Base-by-base conservation (phyloP, 163 green algal genomes). In the Scenedesmus sp. region DNA sequence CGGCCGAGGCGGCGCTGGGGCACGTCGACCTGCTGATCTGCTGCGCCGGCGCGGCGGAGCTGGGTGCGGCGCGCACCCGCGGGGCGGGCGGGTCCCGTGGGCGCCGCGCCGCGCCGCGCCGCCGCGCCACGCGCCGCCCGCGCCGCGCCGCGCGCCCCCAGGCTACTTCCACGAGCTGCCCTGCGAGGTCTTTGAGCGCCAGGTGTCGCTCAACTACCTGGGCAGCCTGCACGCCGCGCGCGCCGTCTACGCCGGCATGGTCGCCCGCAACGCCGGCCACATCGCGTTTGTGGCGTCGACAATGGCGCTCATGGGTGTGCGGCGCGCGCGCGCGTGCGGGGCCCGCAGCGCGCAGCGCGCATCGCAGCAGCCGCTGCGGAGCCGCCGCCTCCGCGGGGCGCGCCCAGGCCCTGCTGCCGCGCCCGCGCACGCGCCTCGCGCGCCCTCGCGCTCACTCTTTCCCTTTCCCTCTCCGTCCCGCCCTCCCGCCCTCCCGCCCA, bases 151-250 rank as follows among this genome's bases (percentile, higher is more conserved):
- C 39, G 7, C 7, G 7, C 39, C 7, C 75, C 45, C 86, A 95
- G 91, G 91, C 13, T 89, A 89, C 65, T 97, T 96, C 80, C 63
- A 93, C 22, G 86, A 97, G 18, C 80, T 88, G 31, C 54, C 77
- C n/a, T 24, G 90, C 20, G 57, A 76, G 0, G 71, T 78, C 0
- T 92, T 93, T 83, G 39, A 85, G 39, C 44, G 56, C 7, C 86
- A 83, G 42, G 93, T 98, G 90, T 34, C 89, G 1, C 79, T 98
- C 47, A 97, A 98, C 76, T 98, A 96, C 83, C 76, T 97, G 26
- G 94, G 94, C 56, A 89, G 75, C 13, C 74, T 97, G 20, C 60
- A 91, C 67, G 84, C 84, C 4, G 73, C 90, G 14, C 91, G 94
- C 48, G 84, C 83, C 0, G 82, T 91, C 47, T 89, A 95, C 51